Base-by-base conservation (phyloP, 495 filamentous ascomycete species). In the Penicillium canariense region DNA sequence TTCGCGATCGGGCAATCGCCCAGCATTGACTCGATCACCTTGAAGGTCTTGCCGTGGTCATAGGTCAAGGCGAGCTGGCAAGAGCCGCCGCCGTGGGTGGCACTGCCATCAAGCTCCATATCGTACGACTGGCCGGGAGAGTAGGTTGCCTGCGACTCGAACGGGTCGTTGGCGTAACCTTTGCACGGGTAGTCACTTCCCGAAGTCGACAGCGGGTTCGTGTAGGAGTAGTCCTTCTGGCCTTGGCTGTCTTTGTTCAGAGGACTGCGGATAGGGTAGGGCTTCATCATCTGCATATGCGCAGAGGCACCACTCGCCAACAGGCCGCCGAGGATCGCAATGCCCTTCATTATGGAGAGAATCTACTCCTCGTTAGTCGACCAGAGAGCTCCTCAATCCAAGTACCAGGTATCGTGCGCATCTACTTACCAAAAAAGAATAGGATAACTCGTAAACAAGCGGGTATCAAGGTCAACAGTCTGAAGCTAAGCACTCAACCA, bases 31-130 rank as follows among this genome's bases (percentile, higher is more conserved):
- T 93, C 82, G 61, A 94, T 88, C 57, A 95, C 91, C 67, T 89
- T 84, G 77, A 84, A 96, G 0, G 74, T 77, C 54, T 84, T 81
- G 55, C 78, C 73, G 52, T 74, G 76, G 61, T 95, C 90, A 62
- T 90, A 89, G 14, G 91, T 91, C 61, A 96, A 77, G 4, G 84
- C 81, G 40, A 97, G 69, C 63, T 97, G 92, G 71, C 91, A 96
- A 4, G 88, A 91, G 5, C 92, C 92, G 35, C 92, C 91, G 36
- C 85, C 87, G 67, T 97, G 92, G 7, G 84, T 83, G 0, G 91
- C 92, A 42, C 72, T 75, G 11, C 76, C 76, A 20, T 65, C 47
- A 14, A 78, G 50, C 35, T 69, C 56, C 51, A 82, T 58, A 8
- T 62, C 65, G 44, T 81, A 80, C 10, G 55, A 44, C 17, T 60